Evolutionary conservation across 2,329 filamentous ascomycete species (phyloP).

Genomic region (Neocucurbitaria cava): DNA sequence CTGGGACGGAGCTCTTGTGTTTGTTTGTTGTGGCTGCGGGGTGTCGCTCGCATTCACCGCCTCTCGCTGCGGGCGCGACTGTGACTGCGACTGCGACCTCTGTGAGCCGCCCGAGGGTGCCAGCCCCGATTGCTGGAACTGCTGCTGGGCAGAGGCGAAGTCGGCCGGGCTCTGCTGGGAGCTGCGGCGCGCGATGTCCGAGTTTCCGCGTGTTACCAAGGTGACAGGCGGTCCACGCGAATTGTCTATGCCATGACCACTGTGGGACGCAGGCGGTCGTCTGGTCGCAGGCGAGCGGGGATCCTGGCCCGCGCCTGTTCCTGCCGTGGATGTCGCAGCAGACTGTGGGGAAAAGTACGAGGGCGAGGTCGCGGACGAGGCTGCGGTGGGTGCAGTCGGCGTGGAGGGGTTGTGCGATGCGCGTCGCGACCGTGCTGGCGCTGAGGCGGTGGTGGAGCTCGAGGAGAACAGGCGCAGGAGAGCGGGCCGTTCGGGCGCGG

Average conservation of each 20-base stretch:
- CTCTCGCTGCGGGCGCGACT: conserved; percentile 20
- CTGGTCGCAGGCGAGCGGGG: conserved; percentile 40
- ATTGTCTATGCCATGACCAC: conserved; percentile 59
- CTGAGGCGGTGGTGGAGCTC: conserved; percentile 26
- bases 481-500: conserved; percentile 30
- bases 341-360: conserved; percentile 45
- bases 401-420: conserved; percentile 38
- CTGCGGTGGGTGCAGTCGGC: conserved; percentile 28
- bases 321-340: conserved; percentile 29
- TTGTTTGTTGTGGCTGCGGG: conserved; percentile 22
- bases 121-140: conserved; percentile 29
- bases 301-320: conserved; percentile 32
- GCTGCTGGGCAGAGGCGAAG: conserved; percentile 38
- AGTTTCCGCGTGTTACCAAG: conserved; percentile 54
- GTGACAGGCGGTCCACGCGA: conserved; percentile 59
- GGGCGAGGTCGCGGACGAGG: conserved; percentile 27
- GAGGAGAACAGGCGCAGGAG: conserved; percentile 43
- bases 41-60: conserved; percentile 23
- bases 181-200: conserved; percentile 40
- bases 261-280: conserved; percentile 57
- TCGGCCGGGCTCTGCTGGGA: conserved; percentile 38
- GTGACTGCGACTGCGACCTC: too few species aligned
- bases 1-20: conserved; percentile 20
- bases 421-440: conserved; percentile 31
- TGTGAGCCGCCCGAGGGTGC: conserved; percentile 32